Base-by-base conservation (phyloP, 2,329 filamentous ascomycete species). In the Aspergillus intermedius region DNA sequence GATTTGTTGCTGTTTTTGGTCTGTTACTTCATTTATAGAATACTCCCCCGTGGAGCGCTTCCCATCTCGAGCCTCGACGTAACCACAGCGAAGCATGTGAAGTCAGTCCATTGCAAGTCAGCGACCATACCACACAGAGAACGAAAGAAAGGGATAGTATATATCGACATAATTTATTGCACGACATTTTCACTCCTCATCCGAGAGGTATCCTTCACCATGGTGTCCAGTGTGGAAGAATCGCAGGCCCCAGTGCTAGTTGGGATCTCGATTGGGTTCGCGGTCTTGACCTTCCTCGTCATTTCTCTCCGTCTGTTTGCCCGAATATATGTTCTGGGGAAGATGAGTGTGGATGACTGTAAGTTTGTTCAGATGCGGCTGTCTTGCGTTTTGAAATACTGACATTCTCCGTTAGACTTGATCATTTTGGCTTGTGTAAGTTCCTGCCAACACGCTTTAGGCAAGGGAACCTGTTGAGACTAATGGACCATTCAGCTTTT, bases 301-400 rank as follows among this genome's bases (percentile, higher is more conserved):
- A 55, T 74, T 22, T 45, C 46, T 25, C 56, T 73, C 25, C 60
- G 72, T 17, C 51, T 74, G 7, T 73, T 68, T 54, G 64, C 71
- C 19, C 64, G 72, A 4, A 49, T 72, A 13, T 68, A 63, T 51
- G 63, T 74, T 12, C 57, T 73, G 43, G 52, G 55, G 4, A 54
- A 53, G 25, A 60, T 65, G 57, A 61, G 62, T 1, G 4, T 56
- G 0, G 63, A 66, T 50, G 63, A 66, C 40, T 66, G 63, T 64
- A 50, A 50, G 62, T 61, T 2, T 12, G 5, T 15, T 8, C 15
- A 19, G 21, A 6, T 19, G 6, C 12, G 17, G 30, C 19, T n/a
- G 12, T 22, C 9, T 34, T 35, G 10, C 9, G 25, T 3, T 28
- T 5, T 12, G 12, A 8, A n/a, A 9, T 44, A 22, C 15, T 59